Conservation (phyloP, 2,329 filamentous ascomycete species). For the Fusarium azukiicola region DNA sequence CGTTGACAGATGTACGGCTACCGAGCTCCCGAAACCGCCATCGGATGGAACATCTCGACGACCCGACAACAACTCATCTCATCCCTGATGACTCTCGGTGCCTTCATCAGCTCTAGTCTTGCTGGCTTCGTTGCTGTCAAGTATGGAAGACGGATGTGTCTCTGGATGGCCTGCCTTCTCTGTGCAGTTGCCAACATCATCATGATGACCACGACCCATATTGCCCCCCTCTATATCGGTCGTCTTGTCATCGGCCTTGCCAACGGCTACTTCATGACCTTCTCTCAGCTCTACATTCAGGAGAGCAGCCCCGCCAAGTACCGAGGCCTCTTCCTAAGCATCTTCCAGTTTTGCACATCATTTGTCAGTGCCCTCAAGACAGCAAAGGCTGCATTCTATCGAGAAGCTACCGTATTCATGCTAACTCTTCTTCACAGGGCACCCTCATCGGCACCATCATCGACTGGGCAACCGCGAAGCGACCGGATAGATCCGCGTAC, state of each 20-base stretch:
- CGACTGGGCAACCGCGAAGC: conserved; percentile 47
- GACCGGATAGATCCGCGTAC: conserved; percentile 48
- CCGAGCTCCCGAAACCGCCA: conserved; percentile 44
- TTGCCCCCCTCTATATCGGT: conserved; percentile 42
- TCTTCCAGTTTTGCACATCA: conserved; percentile 48
- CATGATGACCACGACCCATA: conserved; percentile 50
- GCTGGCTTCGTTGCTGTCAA: conserved; percentile 44
- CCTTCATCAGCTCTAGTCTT: conserved; percentile 50
- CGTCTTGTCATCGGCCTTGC: conserved; percentile 47
- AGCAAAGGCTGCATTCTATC: neutral
- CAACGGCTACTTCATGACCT: conserved; percentile 52
- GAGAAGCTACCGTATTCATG: neutral
- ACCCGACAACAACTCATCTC: conserved; percentile 50
- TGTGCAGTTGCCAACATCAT: conserved; percentile 48
- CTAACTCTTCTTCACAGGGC: conserved; percentile 23
- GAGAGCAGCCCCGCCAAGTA: conserved; percentile 50
- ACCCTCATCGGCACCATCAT: conserved; percentile 49
- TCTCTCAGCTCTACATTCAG: conserved; percentile 50
- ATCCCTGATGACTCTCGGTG: conserved; percentile 50
- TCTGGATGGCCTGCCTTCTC: conserved; percentile 47
- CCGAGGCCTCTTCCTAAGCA: conserved; percentile 47
- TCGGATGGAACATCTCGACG: conserved; percentile 51
- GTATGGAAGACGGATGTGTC: conserved; percentile 43
- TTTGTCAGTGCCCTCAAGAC: conserved; percentile 39
- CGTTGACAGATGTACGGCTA: conserved; percentile 46